A percentile compares a stretch with the other conserved stretches of the same genome.
These are phyloP conservation scores for Boletus bicolor DNA, from an alignment of 768 basidiomycete genomes.

Conservation along the genomic window DNA sequence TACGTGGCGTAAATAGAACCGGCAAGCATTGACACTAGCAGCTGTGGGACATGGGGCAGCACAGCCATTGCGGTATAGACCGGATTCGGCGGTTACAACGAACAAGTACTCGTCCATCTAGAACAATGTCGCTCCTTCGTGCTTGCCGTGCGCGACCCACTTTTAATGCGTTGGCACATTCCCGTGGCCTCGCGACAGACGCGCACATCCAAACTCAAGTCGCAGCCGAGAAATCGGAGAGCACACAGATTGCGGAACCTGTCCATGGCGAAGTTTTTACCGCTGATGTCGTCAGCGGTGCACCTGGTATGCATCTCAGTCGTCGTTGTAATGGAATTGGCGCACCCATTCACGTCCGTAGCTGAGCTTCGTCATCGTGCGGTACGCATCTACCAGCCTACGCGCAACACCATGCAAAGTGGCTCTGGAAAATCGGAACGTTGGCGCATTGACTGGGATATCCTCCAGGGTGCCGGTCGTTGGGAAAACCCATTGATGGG, in stretches of 20 bases:
- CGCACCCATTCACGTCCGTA: constrained; percentile 28
- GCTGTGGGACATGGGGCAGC: neutral
- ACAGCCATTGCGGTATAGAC: constrained; percentile 23
- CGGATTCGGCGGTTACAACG: neutral
- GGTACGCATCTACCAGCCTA: constrained; percentile 90
- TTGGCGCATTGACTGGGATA: constrained; percentile 96
- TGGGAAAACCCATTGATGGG: constrained; percentile 99
- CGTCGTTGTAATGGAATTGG: neutral
- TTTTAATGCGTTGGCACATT: constrained; percentile 9
- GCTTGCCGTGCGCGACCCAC: constrained; percentile 34
- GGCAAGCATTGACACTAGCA: too few relatives aligned
- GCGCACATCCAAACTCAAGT: constrained; percentile 22
- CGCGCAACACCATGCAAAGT: constrained; percentile 94
- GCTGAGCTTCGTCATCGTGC: constrained; percentile 82
- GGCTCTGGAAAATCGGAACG: constrained; percentile 79
- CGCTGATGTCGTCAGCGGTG: constrained; percentile 83
- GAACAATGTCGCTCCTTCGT: constrained; percentile 56
- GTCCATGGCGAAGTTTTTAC: constrained; percentile 60
- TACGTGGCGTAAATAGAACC: neutral
- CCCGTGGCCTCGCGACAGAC: constrained; percentile 23
- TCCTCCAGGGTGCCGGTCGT: constrained; percentile 80
- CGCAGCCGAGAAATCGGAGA: constrained; percentile 21
- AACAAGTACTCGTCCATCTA: neutral
- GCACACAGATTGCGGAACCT: constrained; percentile 41
- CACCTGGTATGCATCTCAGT: constrained; percentile 57